Evolutionary conservation across 345 rosid genomes (phyloP), one percentile per base, ranked within the genome.

Genomic region (Dovyalis caffra): DNA sequence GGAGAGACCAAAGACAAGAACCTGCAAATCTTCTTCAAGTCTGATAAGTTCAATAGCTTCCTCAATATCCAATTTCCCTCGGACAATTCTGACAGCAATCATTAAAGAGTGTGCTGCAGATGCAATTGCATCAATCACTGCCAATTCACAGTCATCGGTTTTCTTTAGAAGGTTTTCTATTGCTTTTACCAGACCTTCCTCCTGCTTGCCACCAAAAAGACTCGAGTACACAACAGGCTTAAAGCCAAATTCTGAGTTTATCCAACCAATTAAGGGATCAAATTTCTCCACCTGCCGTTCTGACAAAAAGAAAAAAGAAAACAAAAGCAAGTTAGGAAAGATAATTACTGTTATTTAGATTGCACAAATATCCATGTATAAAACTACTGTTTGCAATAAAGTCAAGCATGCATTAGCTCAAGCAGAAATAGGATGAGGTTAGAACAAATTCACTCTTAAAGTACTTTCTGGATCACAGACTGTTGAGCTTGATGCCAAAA

Each of bases 1-100:
- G 45, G 8, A 6, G 53, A 70, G 2, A 25, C 8, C 11, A 29
- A 69, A 2, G 18, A 56, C 20, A 28, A 69, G 56, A 49, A 95
- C 99, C 98, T 93, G 99, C 65, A 90, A 81, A 78, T 93, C 98
- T 91, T 95, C 99, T 87, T 95, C 99, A 47, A 95, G 92, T 83
- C 99, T 87, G 69, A 87, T 86, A 85, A 95, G 82, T 80, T 93
- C 87, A 78, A 95, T 83, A 15, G 98, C 96, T 79, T 90, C 97
- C 77, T 93, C 93, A 34, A 95, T 88, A 85, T 83, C 88, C 88
- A 95, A 79, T 64, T 83, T 95, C 74, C 95, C 97, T 67, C 81
- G 80, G 74, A 81, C 84, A 58, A 95, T 83, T 66, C 86, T 97
- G 40, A 93, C 67, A 29, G 97, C 90, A 2, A 93, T 91, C 29